Evolutionary conservation across 495 filamentous ascomycete genomes (phyloP).

Genomic region (Endocarpon pusillum): DNA sequence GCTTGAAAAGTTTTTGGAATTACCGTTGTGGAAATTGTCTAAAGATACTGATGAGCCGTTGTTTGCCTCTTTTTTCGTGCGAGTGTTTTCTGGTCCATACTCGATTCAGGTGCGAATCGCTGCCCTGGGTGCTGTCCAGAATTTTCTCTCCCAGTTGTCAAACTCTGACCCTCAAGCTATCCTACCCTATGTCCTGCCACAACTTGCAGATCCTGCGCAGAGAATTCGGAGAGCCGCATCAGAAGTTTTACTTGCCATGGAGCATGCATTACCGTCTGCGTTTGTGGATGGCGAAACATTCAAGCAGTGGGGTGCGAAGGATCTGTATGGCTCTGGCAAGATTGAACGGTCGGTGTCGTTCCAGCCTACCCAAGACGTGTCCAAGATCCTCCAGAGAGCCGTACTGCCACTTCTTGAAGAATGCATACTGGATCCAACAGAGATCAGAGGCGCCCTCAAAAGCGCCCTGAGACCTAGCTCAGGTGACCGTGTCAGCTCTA

Average conservation of each 20-base stretch:
- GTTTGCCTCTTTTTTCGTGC: conserved; percentile 59
- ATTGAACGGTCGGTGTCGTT: conserved; percentile 24
- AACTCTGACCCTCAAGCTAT: conserved; percentile 59
- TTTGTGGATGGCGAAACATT: too few relatives aligned
- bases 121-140: conserved; percentile 44
- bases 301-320: too few relatives aligned
- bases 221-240: conserved; percentile 61
- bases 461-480: conserved; percentile 31
- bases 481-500: conserved; percentile 14
- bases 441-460: conserved; percentile 43
- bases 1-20: conserved; percentile 37
- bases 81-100: conserved; percentile 54
- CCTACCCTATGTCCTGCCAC: conserved; percentile 57
- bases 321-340: conserved; percentile 25
- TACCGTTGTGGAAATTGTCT: conserved; percentile 38
- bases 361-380: conserved; percentile 38
- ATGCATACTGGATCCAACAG: conserved; percentile 53
- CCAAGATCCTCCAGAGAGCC: conserved; percentile 42
- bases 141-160: conserved; percentile 30
- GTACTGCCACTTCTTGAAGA: conserved; percentile 64
- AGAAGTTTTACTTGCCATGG: conserved; percentile 38
- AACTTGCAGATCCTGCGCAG: conserved; percentile 53
- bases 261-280: too few relatives aligned
- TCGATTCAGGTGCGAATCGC: conserved; percentile 47
- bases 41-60: conserved; percentile 40